Evolutionary conservation across 2,329 filamentous ascomycete genomes (phyloP).

Genomic region (Penicillium occitanis): DNA sequence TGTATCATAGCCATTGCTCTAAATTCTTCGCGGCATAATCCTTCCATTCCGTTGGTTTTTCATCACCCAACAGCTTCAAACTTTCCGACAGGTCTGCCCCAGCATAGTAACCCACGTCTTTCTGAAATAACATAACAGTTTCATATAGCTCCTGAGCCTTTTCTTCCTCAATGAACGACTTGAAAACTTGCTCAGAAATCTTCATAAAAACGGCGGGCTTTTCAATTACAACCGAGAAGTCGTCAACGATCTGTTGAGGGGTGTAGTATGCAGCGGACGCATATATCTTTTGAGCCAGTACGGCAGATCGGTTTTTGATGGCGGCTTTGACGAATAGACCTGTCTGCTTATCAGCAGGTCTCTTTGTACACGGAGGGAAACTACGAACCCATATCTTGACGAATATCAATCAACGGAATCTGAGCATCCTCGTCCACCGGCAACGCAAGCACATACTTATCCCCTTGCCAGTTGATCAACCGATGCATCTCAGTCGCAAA

Average conservation of each 20-base stretch:
- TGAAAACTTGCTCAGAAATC: conserved; percentile 30
- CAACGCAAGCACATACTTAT: conserved; percentile 31
- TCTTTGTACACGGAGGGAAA: conserved; percentile 8
- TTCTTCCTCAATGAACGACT: conserved; percentile 27
- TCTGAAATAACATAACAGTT: conserved; percentile 53
- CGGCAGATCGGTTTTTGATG: conserved; percentile 43
- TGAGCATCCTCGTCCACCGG: conserved; percentile 32
- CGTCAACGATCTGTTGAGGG: conserved; percentile 41
- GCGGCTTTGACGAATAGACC: conserved; percentile 33
- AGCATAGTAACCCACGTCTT: conserved; percentile 54
- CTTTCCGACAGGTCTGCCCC: conserved; percentile 37
- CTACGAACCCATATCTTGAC: conserved; percentile 49
- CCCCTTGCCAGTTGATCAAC: conserved; percentile 32
- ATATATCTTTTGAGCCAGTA: conserved; percentile 47
- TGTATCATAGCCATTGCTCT: background rate
- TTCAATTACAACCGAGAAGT: conserved; percentile 43
- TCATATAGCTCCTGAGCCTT: conserved; percentile 52
- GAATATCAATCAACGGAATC: conserved; percentile 49
- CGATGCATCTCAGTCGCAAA: conserved; percentile 53
- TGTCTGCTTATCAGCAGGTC: conserved; percentile 23
- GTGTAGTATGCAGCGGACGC: conserved; percentile 46
- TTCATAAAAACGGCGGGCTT: conserved; percentile 33
- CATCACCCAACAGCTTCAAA: conserved; percentile 27
- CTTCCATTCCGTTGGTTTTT: conserved; percentile 30
- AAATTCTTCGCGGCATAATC: conserved; percentile 23